Base-by-base conservation (phyloP, 2,329 filamentous ascomycete genomes). In the Parascedosporium putredinis region DNA sequence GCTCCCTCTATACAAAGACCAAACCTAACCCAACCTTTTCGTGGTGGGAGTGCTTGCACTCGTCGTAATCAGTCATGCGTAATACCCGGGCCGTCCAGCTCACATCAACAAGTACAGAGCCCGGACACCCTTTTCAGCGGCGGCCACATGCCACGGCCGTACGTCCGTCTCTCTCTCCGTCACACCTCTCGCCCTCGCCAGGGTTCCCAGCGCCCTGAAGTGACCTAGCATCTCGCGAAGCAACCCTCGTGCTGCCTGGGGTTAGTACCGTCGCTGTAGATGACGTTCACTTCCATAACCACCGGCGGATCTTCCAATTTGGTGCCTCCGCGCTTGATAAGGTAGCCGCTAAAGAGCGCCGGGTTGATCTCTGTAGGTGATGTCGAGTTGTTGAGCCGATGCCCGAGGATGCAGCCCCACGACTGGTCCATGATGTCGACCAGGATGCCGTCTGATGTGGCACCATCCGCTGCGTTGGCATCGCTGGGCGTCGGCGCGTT, bases 81-180 rank as follows among this genome's bases (percentile, higher is more conserved):
- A n/a, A n/a, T n/a, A n/a, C n/a, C 16, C 2, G 14, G 23, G 20
- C 24, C 23, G 5, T 6, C 14, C 16, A 12, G 2, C 46, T 75
- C 68, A 87, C 73, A 84, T 76, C 58, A 83, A 64, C 58, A 78
- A 68, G 62, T 81, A 79, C 60, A 91, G 64, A 18, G 76, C 82
- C 60, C 78, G 71, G 3, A 81, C 80, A 2, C 78, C 84, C 65
- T 83, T 84, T 64, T 84, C 76, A 2, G 81, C 85, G 16, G 78
- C 83, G 10, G 80, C 83, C 52, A 91, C 69, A 70, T 91, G 87
- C 84, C 86, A 88, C 16, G 87, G 87, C 57, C 85, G 68, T n/a
- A 81, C 73, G 59, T 82, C 79, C 45, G 67, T 72, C 49, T 79
- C 70, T 53, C 72, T 64, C 58, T 79, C 74, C 59, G 81, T 69